Conservation (phyloP, 176 grass and related monocot species). For the Juncus effusus region DNA sequence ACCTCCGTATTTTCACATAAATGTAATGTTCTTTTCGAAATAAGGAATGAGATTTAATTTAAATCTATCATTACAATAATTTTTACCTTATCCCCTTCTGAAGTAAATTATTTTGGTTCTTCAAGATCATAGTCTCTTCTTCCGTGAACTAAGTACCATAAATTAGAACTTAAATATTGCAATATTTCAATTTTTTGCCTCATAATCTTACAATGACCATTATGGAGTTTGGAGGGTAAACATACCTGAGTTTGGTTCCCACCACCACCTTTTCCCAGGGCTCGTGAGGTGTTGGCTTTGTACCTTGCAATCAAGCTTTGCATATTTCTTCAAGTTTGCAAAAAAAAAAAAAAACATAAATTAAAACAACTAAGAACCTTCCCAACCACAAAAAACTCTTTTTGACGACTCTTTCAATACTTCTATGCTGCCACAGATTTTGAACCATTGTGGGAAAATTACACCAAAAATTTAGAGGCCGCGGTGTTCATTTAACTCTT, state of each 20-base stretch:
- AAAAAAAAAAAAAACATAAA: constrained; percentile 6
- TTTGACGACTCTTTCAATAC: too few species aligned
- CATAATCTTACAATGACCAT: neutral
- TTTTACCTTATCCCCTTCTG: constrained; percentile 74
- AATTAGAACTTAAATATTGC: constrained; percentile 3
- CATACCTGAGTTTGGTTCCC: constrained; percentile 29
- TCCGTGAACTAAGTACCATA: constrained; percentile 25
- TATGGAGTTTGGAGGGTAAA: neutral
- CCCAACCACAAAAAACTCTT: too few species aligned
- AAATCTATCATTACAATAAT: neutral
- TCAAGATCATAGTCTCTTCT: constrained; percentile 47
- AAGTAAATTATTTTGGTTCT: constrained; percentile 59
- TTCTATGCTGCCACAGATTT: too few species aligned
- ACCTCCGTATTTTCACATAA: neutral
- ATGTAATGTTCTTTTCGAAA: neutral
- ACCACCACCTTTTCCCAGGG: constrained; percentile 26
- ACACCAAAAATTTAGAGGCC: too few species aligned
- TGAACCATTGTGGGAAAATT: too few species aligned
- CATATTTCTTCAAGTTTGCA: constrained; percentile 47
- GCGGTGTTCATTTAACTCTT: too few species aligned
- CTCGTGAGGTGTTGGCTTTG: constrained; percentile 36
- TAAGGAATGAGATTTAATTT: neutral
- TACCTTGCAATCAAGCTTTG: constrained; percentile 67
- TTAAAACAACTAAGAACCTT: neutral
- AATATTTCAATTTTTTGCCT: neutral